A percentile compares a stretch with the other conserved stretches of the same genome.
Conservation (phyloP, 805 yeast genomes). For the Starmerella tilneyi region DNA sequence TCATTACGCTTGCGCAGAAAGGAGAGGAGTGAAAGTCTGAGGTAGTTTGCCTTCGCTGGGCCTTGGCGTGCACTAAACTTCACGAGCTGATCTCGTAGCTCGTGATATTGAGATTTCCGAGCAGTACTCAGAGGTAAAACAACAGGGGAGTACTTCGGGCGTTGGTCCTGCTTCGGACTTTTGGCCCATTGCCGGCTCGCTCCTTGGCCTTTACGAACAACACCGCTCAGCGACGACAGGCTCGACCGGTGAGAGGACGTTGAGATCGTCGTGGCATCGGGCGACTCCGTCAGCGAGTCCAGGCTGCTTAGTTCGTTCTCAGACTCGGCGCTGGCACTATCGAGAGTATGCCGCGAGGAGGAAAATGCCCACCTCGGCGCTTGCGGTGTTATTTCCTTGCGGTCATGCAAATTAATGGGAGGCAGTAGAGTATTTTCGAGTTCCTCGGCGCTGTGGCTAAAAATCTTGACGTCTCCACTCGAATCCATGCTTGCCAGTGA, state of each 20-base stretch:
- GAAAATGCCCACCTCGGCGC: too few relatives aligned
- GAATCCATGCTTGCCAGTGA: neutral
- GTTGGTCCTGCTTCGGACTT: neutral
- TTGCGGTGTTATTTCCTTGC: too few relatives aligned
- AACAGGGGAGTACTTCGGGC: neutral
- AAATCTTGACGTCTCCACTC: neutral
- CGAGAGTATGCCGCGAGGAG: neutral
- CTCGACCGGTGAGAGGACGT: slow-evolving; percentile 13
- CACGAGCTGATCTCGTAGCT: slow-evolving; percentile 17
- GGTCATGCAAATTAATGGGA: neutral
- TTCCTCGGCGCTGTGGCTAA: neutral
- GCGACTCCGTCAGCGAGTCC: slow-evolving; percentile 16
- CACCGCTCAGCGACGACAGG: slow-evolving; percentile 15
- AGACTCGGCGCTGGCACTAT: neutral
- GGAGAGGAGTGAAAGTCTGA: slow-evolving; percentile 37
- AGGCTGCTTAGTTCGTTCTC: slow-evolving; percentile 13
- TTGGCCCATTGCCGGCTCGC: neutral
- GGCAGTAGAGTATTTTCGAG: neutral
- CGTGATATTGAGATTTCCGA: slow-evolving; percentile 2
- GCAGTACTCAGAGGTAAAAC: neutral
- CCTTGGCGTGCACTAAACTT: slow-evolving; percentile 18
- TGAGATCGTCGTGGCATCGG: slow-evolving; percentile 11
- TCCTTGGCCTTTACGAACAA: neutral
- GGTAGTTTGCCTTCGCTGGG: slow-evolving; percentile 29
- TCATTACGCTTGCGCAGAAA: slow-evolving; percentile 30